Conservation (phyloP, 371 early-diverging fungal species). For the Actinomortierella wolfii region DNA sequence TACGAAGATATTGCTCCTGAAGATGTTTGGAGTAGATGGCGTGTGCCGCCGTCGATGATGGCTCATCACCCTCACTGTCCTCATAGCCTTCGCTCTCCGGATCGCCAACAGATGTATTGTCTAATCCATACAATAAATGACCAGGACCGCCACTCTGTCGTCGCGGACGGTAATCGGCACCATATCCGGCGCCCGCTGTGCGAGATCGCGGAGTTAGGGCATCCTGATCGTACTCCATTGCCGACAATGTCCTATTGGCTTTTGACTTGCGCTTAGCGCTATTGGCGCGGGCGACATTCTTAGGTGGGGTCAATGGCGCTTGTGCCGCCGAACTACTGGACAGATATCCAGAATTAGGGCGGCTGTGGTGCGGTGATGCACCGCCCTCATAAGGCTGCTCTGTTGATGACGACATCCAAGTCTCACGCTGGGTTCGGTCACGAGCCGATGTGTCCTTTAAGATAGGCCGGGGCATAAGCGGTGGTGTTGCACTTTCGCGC, state of each 20-base stretch:
- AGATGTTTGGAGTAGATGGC: conserved; percentile 14
- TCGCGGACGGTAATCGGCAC: conserved; percentile 33
- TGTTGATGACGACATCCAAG: conserved; percentile 25
- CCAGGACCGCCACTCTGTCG: conserved; percentile 43
- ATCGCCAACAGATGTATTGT: conserved; percentile 5
- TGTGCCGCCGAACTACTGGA: neutral
- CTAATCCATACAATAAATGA: conserved; percentile 21
- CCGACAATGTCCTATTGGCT: conserved; percentile 12
- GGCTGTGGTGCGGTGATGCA: neutral
- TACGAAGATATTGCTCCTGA: conserved; percentile 30
- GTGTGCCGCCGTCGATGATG: neutral
- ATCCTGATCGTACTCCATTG: conserved; percentile 24
- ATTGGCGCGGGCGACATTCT: conserved; percentile 34
- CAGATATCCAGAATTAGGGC: neutral
- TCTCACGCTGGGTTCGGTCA: conserved; percentile 30
- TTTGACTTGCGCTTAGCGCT: conserved; percentile 33
- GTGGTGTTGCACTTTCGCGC: conserved; percentile 8
- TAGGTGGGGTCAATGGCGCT: conserved; percentile 27
- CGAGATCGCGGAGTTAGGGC: conserved; percentile 27
- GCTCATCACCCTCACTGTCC: conserved; percentile 35
- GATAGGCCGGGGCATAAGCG: conserved; percentile 34
- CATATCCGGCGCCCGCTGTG: conserved; percentile 16
- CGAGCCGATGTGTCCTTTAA: conserved; percentile 35
- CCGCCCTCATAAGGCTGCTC: conserved; percentile 14
- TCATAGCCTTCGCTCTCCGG: conserved; percentile 36